Conservation (phyloP, 2,329 filamentous ascomycete genomes). For the Fusarium metavorans region DNA sequence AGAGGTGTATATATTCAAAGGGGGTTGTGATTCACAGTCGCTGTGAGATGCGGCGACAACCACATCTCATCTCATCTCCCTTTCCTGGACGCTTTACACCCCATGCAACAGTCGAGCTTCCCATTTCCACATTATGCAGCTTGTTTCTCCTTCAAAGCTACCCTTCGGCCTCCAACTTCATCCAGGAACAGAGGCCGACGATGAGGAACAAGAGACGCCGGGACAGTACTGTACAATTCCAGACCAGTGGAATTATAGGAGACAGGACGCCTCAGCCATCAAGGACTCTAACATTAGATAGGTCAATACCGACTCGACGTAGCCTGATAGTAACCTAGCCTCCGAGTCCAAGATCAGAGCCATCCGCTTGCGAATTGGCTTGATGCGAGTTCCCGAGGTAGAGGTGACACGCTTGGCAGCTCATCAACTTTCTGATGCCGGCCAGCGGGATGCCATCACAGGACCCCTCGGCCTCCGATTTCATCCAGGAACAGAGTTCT, state of each 20-base stretch:
- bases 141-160: not conserved
- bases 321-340: not conserved
- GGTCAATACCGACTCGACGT: not conserved
- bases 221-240: too few species aligned
- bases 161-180: not conserved
- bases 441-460: not conserved
- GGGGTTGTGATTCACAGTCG: not conserved
- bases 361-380: not conserved
- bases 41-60: not conserved
- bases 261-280: not conserved
- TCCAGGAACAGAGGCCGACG: too few species aligned
- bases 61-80: not conserved
- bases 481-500: not conserved
- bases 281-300: not conserved
- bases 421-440: not conserved
- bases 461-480: not conserved
- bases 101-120: not conserved
- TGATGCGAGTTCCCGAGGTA: not conserved
- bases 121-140: not conserved
- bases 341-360: not conserved
- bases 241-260: too few species aligned
- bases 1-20: not conserved
- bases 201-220: too few species aligned
- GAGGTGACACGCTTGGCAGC: not conserved
- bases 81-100: not conserved